phyloP scores from a whole-genome alignment of 768 basidiomycete genomes.

The Nidula microcarpa region DNA sequence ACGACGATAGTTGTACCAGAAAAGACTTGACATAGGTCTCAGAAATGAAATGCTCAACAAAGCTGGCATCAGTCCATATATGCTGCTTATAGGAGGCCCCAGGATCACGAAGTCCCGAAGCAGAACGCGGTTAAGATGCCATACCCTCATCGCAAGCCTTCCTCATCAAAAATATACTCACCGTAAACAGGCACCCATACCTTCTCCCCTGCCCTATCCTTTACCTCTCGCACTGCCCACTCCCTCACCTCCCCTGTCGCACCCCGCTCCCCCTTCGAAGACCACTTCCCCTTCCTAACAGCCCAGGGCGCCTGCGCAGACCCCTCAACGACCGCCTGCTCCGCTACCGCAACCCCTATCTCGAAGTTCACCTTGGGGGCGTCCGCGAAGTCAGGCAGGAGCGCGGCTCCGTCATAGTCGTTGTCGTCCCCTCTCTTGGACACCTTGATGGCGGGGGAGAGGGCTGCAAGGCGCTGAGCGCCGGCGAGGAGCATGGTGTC shows the following conservation, averaged over 20 bases:
- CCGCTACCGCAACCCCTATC: slow-evolving; percentile 77
- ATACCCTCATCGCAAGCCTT: slow-evolving; percentile 34
- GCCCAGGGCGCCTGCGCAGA: slow-evolving; percentile 55
- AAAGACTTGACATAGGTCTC: too few relatives aligned
- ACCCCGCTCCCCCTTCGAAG: neutral
- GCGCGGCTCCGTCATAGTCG: slow-evolving; percentile 65
- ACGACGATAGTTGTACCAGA: too few relatives aligned
- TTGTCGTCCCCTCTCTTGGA: neutral
- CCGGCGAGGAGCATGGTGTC: slow-evolving; percentile 90
- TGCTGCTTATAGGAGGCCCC: too few relatives aligned
- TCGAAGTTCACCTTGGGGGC: slow-evolving; percentile 75
- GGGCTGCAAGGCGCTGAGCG: slow-evolving; percentile 65
- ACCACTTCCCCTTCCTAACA: slow-evolving; percentile 3
- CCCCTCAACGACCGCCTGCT: slow-evolving; percentile 75
- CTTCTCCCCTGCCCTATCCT: slow-evolving; percentile 42
- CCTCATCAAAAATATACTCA: slow-evolving; percentile 59
- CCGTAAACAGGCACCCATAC: slow-evolving; percentile 68
- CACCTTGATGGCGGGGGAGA: slow-evolving; percentile 62
- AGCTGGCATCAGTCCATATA: too few relatives aligned
- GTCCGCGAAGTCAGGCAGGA: slow-evolving; percentile 76
- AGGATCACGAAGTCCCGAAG: too few relatives aligned
- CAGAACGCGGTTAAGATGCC: too few relatives aligned
- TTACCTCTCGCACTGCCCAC: slow-evolving; percentile 39
- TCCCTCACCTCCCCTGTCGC: slow-evolving; percentile 4
- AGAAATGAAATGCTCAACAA: too few relatives aligned